A percentile compares a stretch with the other conserved stretches of the same genome.
Conservation (phyloP, 768 basidiomycete species). For the Hebeloma cylindrosporum region DNA sequence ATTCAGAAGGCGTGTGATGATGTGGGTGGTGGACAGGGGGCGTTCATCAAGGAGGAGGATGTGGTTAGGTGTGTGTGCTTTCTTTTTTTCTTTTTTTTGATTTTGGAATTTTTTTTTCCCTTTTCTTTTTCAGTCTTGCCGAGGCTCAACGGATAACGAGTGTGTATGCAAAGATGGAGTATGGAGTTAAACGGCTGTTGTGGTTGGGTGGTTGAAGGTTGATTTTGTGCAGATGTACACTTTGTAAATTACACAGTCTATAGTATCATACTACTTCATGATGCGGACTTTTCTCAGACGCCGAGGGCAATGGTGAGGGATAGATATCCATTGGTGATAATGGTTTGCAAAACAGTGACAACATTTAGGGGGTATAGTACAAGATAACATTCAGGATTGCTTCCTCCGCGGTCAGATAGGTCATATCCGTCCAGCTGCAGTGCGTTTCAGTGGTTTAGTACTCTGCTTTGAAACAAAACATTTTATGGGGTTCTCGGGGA, state of each 20-base stretch:
- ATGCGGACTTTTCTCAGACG: no score
- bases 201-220: constrained; percentile 71
- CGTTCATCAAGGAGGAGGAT: constrained; percentile 64
- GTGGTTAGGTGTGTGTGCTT: constrained; percentile 82
- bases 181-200: constrained; percentile 85
- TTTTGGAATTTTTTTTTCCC: constrained; percentile 12
- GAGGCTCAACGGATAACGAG: constrained; percentile 87
- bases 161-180: constrained; percentile 90
- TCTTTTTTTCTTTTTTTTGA: constrained; percentile 7
- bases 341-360: no score
- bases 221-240: not conserved
- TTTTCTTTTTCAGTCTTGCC: constrained; percentile 50
- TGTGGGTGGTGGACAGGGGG: constrained; percentile 46
- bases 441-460: no score
- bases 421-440: no score
- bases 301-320: no score
- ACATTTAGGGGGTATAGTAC: no score
- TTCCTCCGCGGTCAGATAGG: no score
- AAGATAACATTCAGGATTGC: no score
- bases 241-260: not conserved
- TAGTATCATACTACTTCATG: no score
- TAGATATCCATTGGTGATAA: no score
- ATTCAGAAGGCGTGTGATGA: constrained; percentile 70
- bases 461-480: constrained; percentile 18
- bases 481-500: constrained; percentile 19